phyloP scores from a whole-genome alignment of 192 early-diverging fungal species.

The Coemansia reversa region DNA sequence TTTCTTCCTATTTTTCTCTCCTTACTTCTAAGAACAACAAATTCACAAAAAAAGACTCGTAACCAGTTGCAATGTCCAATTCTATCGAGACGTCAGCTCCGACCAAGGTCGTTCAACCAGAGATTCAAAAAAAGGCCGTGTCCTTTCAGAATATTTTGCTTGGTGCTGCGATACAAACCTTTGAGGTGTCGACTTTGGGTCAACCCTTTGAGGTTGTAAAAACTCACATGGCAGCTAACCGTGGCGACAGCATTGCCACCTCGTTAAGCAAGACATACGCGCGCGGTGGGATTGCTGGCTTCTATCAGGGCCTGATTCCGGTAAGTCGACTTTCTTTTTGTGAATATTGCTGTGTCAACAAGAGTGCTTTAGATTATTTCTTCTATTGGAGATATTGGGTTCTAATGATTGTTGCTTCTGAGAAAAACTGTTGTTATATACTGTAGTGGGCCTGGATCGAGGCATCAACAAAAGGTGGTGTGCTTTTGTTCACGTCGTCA shows the following conservation, averaged over 20 bases:
- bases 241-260: conserved; percentile 72
- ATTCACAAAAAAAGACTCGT: background rate
- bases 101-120: conserved; percentile 4
- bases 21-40: conserved; percentile 1
- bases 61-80: conserved; percentile 19
- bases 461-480: conserved; percentile 75
- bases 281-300: conserved; percentile 86
- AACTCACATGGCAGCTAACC: conserved; percentile 91
- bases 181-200: conserved; percentile 89
- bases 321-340: conserved; percentile 31
- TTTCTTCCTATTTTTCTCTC: background rate
- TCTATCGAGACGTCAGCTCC: conserved; percentile 17
- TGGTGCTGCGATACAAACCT: conserved; percentile 86
- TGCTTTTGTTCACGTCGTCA: conserved; percentile 70
- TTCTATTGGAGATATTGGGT: too few relatives aligned
- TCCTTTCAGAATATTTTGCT: conserved; percentile 83
- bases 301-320: conserved; percentile 92
- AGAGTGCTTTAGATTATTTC: too few relatives aligned
- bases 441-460: conserved; percentile 74
- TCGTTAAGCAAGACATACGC: conserved; percentile 76
- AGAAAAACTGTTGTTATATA: background rate
- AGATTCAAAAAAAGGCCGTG: conserved; percentile 79
- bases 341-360: background rate
- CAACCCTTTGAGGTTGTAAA: conserved; percentile 97
- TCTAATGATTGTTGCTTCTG: too few relatives aligned